Percentiles rank a stretch among this genome's conserved stretches.
Conservation (phyloP, 2,329 filamentous ascomycete genomes). For the Penicillium sp. region DNA sequence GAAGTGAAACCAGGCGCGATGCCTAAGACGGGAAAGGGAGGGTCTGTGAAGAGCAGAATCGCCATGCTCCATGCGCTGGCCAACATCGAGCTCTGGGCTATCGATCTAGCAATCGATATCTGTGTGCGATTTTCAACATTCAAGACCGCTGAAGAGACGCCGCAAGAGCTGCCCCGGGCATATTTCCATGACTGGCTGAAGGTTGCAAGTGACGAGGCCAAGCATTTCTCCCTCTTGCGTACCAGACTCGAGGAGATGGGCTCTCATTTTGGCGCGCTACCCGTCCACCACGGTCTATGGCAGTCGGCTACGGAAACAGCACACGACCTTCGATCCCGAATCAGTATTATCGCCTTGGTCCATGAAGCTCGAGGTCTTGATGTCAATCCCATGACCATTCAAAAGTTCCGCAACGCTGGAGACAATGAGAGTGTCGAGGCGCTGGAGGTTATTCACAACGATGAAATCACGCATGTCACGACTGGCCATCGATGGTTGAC, state of each 20-base stretch:
- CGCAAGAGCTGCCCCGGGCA: slow-evolving; percentile 44
- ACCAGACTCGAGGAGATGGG: slow-evolving; percentile 51
- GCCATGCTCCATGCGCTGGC: slow-evolving; percentile 54
- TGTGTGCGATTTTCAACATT: slow-evolving; percentile 53
- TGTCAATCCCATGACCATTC: slow-evolving; percentile 53
- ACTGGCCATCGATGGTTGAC: slow-evolving; percentile 53
- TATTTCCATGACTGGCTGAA: slow-evolving; percentile 56
- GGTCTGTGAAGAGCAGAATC: slow-evolving; percentile 50
- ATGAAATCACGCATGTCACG: slow-evolving; percentile 55
- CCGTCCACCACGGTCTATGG: slow-evolving; percentile 54
- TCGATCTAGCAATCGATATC: slow-evolving; percentile 54
- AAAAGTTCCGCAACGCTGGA: slow-evolving; percentile 49
- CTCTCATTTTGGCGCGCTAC: slow-evolving; percentile 50
- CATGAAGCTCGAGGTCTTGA: slow-evolving; percentile 54
- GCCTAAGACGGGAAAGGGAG: slow-evolving; percentile 48
- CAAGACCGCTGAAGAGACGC: slow-evolving; percentile 36
- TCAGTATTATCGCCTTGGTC: slow-evolving; percentile 54
- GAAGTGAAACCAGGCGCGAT: slow-evolving; percentile 47
- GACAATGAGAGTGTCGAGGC: slow-evolving; percentile 49
- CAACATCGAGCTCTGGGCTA: slow-evolving; percentile 55
- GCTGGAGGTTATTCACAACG: slow-evolving; percentile 52
- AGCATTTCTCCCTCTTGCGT: slow-evolving; percentile 53
- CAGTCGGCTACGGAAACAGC: slow-evolving; percentile 49
- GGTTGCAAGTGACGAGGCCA: slow-evolving; percentile 54
- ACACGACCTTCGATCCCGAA: slow-evolving; percentile 51